These are phyloP conservation scores for Penicillium sp. DNA, from an alignment of 2,329 filamentous ascomycete species.

Conservation along the genomic window DNA sequence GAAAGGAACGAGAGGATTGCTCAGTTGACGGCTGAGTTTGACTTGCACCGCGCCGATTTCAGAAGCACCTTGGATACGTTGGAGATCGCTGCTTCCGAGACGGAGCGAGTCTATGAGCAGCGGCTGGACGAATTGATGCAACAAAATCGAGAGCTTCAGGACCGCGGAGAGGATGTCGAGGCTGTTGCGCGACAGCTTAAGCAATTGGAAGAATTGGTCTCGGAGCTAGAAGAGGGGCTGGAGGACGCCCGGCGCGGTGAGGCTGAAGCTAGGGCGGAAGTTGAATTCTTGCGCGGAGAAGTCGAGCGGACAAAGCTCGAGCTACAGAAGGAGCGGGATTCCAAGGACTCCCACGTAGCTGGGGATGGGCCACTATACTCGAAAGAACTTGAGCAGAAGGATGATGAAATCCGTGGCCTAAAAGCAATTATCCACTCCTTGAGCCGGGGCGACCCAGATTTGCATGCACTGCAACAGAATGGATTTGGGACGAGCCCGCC, in stretches of 20 bases:
- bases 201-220: conserved; percentile 89
- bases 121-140: conserved; percentile 55
- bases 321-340: conserved; percentile 77
- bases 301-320: conserved; percentile 86
- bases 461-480: too few relatives aligned
- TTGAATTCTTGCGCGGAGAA: conserved; percentile 88
- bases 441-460: conserved; percentile 57
- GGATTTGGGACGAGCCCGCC: conserved; percentile 22
- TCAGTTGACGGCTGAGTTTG: conserved; percentile 86
- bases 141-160: conserved; percentile 73
- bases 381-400: conserved; percentile 75
- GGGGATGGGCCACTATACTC: conserved; percentile 34
- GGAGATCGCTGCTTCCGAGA: conserved; percentile 90
- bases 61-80: conserved; percentile 92
- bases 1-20: conserved; percentile 97
- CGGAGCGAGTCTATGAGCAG: conserved; percentile 79
- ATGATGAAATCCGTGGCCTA: conserved; percentile 91
- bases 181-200: conserved; percentile 84
- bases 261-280: conserved; percentile 87
- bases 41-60: conserved; percentile 89
- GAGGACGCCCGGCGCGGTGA: conserved; percentile 91
- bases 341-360: conserved; percentile 50
- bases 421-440: conserved; percentile 98
- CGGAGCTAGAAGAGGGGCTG: conserved; percentile 90
- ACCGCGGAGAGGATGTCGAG: conserved; percentile 79